Percentiles rank a stretch among this genome's conserved stretches.
These are phyloP conservation scores for Calcarisporium arbuscula DNA, from an alignment of 2,329 filamentous ascomycete genomes.

Conservation along the genomic window DNA sequence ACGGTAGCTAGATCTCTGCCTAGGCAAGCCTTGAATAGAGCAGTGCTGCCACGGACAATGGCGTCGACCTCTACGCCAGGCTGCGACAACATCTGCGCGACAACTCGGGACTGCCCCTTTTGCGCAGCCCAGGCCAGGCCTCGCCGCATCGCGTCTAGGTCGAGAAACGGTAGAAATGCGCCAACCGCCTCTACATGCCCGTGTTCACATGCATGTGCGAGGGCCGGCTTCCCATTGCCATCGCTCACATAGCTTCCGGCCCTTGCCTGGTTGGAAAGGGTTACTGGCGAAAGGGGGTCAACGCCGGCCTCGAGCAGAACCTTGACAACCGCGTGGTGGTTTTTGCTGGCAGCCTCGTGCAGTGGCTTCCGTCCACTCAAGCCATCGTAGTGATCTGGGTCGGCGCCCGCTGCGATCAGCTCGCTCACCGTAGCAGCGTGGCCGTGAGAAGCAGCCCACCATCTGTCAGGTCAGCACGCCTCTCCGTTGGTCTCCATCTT, in stretches of 20 bases:
- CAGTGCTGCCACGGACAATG: conserved; percentile 12
- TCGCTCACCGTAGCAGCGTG: conserved; percentile 12
- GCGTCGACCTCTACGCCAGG: conserved; percentile 25
- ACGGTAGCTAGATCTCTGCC: conserved; percentile 11
- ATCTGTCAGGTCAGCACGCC: too few relatives aligned
- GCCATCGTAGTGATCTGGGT: conserved; percentile 14
- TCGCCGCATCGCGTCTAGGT: conserved; percentile 14
- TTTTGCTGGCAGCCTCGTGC: conserved; percentile 25
- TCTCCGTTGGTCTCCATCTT: too few relatives aligned
- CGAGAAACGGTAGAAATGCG: conserved; percentile 20
- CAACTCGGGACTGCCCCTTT: conserved; percentile 11
- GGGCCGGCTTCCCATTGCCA: conserved; percentile 21
- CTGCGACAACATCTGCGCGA: conserved; percentile 21
- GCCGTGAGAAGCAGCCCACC: conserved; percentile 19
- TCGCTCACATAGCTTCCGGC: conserved; percentile 3
- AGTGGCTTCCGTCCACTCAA: conserved; percentile 24
- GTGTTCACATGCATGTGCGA: conserved; percentile 22
- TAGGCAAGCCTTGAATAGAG: conserved; percentile 14
- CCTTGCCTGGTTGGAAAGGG: conserved; percentile 9
- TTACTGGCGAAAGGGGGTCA: conserved; percentile 22
- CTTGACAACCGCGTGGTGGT: conserved; percentile 21
- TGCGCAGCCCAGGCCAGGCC: conserved; percentile 21
- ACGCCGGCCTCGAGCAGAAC: conserved; percentile 28
- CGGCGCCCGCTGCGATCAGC: conserved; percentile 18
- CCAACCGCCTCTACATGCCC: conserved; percentile 20